A percentile compares a stretch with the other conserved stretches of the same genome.
Conservation (phyloP, 345 rosid species). For the Eutrema yunnanense region DNA sequence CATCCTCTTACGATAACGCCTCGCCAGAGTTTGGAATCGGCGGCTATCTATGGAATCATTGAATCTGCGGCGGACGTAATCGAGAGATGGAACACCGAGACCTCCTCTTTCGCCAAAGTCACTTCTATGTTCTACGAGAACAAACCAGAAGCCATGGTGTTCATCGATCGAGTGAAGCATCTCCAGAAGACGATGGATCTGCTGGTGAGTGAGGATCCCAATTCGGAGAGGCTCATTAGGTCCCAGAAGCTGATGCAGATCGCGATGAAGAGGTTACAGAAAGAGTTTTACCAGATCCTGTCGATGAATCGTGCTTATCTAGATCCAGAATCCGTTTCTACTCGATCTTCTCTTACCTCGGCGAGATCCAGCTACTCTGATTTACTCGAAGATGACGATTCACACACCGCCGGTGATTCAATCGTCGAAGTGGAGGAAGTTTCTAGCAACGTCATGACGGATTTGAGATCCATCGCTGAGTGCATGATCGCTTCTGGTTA, state of each 20-base stretch:
- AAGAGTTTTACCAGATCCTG: conserved; percentile 70
- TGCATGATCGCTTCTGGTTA: conserved; percentile 83
- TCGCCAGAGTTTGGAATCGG: conserved; percentile 20
- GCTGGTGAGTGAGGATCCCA: conserved; percentile 21
- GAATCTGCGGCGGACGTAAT: conserved; percentile 39
- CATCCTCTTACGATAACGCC: conserved; percentile 24
- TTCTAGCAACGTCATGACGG: conserved; percentile 47
- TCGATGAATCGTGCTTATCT: conserved; percentile 56
- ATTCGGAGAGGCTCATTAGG: conserved; percentile 38
- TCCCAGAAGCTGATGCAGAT: conserved; percentile 53
- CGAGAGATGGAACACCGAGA: conserved; percentile 48
- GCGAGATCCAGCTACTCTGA: conserved; percentile 49
- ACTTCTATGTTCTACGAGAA: conserved; percentile 47
- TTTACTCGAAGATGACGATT: conserved; percentile 9
- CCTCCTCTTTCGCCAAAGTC: conserved; percentile 34
- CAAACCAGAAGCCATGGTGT: conserved; percentile 53
- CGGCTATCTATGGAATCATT: conserved; percentile 29
- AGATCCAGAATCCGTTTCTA: conserved; percentile 70
- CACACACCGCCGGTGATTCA: conserved; percentile 29
- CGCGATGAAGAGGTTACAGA: conserved; percentile 70
- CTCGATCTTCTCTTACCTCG: conserved; percentile 53
- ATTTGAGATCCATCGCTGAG: conserved; percentile 69
- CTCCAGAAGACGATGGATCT: conserved; percentile 57
- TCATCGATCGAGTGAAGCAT: conserved; percentile 43
- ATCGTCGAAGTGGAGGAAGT: conserved; percentile 48